A percentile compares a stretch with the other conserved stretches of the same genome.
Conservation (phyloP, 2,329 filamentous ascomycete genomes). For the Drechslerella coelobrocha region DNA sequence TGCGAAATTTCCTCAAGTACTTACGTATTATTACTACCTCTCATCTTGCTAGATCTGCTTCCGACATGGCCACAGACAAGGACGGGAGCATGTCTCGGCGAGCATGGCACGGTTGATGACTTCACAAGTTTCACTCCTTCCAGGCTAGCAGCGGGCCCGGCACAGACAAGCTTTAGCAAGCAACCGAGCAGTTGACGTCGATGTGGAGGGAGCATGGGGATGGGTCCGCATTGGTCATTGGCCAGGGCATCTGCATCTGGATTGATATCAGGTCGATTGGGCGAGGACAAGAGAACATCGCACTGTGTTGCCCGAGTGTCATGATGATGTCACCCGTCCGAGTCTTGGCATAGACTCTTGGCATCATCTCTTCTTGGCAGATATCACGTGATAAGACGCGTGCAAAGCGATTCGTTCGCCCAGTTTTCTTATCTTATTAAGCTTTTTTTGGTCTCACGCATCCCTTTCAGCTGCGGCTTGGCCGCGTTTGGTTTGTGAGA, state of each 20-base stretch:
- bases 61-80: neutral
- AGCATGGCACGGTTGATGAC: too few species aligned
- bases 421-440: too few species aligned
- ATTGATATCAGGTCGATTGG: neutral
- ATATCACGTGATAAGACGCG: neutral
- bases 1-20: too few species aligned
- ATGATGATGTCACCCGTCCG: neutral
- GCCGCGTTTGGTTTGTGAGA: too few species aligned
- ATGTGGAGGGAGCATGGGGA: neutral
- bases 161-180: neutral
- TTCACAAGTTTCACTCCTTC: slow-evolving; percentile 35
- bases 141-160: neutral
- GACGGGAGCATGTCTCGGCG: too few species aligned
- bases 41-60: too few species aligned
- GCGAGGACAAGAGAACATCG: too few species aligned
- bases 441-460: too few species aligned
- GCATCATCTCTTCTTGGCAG: neutral
- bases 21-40: too few species aligned
- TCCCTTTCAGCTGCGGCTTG: too few species aligned
- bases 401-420: too few species aligned
- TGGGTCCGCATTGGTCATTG: neutral
- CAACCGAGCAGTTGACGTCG: neutral
- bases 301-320: too few species aligned
- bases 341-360: neutral
- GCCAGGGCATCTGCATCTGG: neutral